Base-by-base conservation (phyloP, 768 basidiomycete genomes). In the Trametes cinnabarina region DNA sequence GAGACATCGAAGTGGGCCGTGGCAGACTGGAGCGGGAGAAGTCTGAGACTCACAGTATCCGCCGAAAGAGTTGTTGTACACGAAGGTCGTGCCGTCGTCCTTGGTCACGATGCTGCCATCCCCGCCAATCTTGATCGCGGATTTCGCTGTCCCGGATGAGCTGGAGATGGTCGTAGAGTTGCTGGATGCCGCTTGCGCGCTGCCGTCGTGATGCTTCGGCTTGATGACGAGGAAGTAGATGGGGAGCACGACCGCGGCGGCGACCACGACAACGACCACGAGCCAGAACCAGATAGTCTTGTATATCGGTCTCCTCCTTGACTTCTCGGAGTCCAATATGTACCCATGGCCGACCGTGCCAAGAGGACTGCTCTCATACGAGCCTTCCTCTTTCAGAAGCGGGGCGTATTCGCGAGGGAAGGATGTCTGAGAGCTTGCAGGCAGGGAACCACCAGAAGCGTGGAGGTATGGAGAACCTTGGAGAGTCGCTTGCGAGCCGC, bases 11-110 rank as follows among this genome's bases (percentile, higher is more conserved):
- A 20, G 5, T 20, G 6, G 20, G 41, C 20, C 6, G 8, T 17
- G 8, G 32, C 30, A 32, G 30, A 12, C 7, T 32, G 7, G 30
- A 32, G 30, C 30, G 14, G 20, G 30, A 6, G 20, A 22, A 20
- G 42, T 14, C 4, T 37, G 14, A 37, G 80, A 87, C 67, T 92
- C 89, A 96, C 96, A 99, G 61, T 69, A 77, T 2, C 97, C 97
- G 59, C 93, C 93, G 67, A 92, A 92, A 1, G 80, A 20, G 72
- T 98, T 98, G 47, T 65, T 66, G 73, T 98, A 98, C 0, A 76
- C 84, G 71, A 96, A 90, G 1, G 85, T 90, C 10, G 84, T 79
- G 5, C 96, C 95, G 69, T 97, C 88, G 10, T 90, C 91, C 66
- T 81, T 81, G 1, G 85, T 88, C 56, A 96, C 76, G 6, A 74